Conservation (phyloP, 2,329 filamentous ascomycete genomes). For the Aspergillus sp. region DNA sequence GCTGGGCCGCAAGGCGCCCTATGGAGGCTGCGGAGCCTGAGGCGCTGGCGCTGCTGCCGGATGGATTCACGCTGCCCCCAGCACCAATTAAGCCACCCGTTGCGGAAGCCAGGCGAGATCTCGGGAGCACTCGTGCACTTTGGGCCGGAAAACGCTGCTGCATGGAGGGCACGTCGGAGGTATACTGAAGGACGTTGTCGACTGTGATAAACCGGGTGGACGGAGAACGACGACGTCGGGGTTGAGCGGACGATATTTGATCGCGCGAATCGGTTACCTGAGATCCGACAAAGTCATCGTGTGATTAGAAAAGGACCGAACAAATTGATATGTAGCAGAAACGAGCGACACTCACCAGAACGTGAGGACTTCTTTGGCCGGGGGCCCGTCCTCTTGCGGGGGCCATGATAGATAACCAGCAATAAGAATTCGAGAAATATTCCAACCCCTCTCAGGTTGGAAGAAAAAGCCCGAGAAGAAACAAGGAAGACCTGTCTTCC, state of each 20-base stretch:
- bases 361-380: conserved; percentile 46
- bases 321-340: background rate
- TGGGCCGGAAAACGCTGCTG: conserved; percentile 72
- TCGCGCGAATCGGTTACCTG: conserved; percentile 48
- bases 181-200: conserved; percentile 91
- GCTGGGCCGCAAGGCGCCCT: conserved; percentile 54
- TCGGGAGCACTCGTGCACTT: conserved; percentile 29
- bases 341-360: conserved; percentile 38
- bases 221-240: conserved; percentile 31
- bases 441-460: background rate
- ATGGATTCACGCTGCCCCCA: conserved; percentile 42
- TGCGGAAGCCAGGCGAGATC: conserved; percentile 34
- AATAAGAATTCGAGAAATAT: background rate
- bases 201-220: conserved; percentile 78
- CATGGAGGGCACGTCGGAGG: conserved; percentile 91
- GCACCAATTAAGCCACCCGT: conserved; percentile 29
- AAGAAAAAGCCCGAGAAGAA: background rate
- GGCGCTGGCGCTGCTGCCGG: conserved; percentile 28
- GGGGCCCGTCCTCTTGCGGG: conserved; percentile 29
- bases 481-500: background rate
- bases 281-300: background rate
- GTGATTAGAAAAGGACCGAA: background rate
- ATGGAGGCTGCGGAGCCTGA: conserved; percentile 56
- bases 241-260: conserved; percentile 30
- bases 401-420: conserved; percentile 23